Conservation (phyloP, 1,139 yeast species). For the Pneumocystis jirovecii region DNA sequence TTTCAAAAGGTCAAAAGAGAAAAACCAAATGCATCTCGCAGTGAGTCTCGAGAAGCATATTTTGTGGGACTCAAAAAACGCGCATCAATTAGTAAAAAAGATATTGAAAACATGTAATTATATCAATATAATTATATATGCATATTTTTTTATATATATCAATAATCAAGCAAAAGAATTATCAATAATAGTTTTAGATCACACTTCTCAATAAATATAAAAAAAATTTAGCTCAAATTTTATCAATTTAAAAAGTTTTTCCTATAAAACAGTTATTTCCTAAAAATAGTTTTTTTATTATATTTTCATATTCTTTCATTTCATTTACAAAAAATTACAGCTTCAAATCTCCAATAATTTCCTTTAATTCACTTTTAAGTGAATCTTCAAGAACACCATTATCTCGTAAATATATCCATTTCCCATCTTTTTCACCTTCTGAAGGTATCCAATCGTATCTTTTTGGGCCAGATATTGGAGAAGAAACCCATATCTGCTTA, state of each 20-base stretch:
- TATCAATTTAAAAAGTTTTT: background rate
- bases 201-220: too few relatives aligned
- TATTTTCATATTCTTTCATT: background rate
- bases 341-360: constrained; percentile 1
- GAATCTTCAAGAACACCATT: constrained; percentile 25
- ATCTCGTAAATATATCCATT: constrained; percentile 30
- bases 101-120: background rate
- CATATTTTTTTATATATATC: too few relatives aligned
- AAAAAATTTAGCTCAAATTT: background rate
- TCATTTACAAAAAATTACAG: background rate
- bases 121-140: background rate
- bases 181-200: too few relatives aligned
- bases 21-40: constrained; percentile 47
- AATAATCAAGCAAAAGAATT: too few relatives aligned
- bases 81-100: constrained; percentile 15
- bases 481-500: constrained; percentile 82
- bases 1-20: constrained; percentile 44
- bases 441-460: constrained; percentile 20
- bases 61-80: constrained; percentile 47
- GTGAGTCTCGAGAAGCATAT: constrained; percentile 53
- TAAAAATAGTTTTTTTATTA: too few relatives aligned
- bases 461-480: constrained; percentile 89
- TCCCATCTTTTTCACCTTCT: constrained; percentile 23
- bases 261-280: background rate
- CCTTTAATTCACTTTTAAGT: constrained; percentile 22